Evolutionary conservation across 192 early-diverging fungal species (phyloP), one percentile per base, ranked within the genome.

Genomic region (Podila epigama): DNA sequence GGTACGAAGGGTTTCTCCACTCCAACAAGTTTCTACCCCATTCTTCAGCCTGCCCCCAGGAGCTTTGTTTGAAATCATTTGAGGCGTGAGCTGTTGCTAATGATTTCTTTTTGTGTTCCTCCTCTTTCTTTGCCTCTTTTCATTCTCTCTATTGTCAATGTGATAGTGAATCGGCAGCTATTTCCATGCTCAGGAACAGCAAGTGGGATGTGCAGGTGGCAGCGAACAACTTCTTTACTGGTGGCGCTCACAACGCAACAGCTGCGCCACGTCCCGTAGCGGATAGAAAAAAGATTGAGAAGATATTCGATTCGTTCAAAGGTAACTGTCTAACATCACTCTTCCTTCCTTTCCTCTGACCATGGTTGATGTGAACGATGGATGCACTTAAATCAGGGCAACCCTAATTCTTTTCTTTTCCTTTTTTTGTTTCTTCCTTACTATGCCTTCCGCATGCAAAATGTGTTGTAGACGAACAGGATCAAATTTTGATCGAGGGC

Each of bases 251-350:
- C 44, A 40, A 60, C 11, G 41, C 52, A 28, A 27, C 50, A 18
- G 52, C 55, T 58, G 66, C 65, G 58, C 33, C 58, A 12, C 59
- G 53, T 59, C 31, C 41, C 11, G n/a, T 16, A 18, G 28, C 75
- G 11, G 79, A 86, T 53, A 52, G 51, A 16, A 66, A 75, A 37
- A 79, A 83, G 51, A 70, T 93, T 29, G 63, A 79, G 39, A 79
- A 79, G 33, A 82, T 93, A 20, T 95, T 93, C 81, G 85, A 91
- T 32, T 82, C 83, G 40, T 95, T 91, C 79, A 89, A 92, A 84
- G 91, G 93, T 93, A 70, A 27, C 56, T 42, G 10, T 33, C n/a
- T 18, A 4, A 13, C 8, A 20, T 60, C 18, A n/a, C 27, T 35
- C 34, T 18, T 50, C 42, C 50, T 22, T 25, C 29, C 32, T 40